Evolutionary conservation across 2,329 filamentous ascomycete genomes (phyloP).

Genomic region (Penicillium sp.): DNA sequence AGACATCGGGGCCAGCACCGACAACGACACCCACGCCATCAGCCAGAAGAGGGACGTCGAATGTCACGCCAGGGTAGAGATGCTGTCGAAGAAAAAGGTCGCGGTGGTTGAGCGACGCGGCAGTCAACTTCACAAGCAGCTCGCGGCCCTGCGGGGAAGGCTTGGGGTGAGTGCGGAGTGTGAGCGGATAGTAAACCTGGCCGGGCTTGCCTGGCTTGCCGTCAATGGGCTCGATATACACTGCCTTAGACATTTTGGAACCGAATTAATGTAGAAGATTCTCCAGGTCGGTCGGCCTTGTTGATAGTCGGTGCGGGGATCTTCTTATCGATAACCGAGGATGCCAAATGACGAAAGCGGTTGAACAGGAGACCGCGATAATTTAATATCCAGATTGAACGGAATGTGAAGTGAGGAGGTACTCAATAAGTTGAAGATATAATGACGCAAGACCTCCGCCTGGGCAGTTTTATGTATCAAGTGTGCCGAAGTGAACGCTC

Average conservation of each 20-base stretch:
- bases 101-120: slow-evolving; percentile 87
- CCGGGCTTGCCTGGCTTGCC: slow-evolving; percentile 70
- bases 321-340: slow-evolving; percentile 22
- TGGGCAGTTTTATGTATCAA: not conserved
- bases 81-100: slow-evolving; percentile 93
- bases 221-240: slow-evolving; percentile 54
- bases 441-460: not conserved
- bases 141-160: slow-evolving; percentile 65
- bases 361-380: not conserved
- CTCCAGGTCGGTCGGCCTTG: not conserved
- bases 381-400: not conserved
- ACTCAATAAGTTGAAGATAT: not conserved
- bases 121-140: slow-evolving; percentile 71
- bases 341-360: not conserved
- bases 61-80: slow-evolving; percentile 82
- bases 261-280: not conserved
- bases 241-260: slow-evolving; percentile 43
- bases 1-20: slow-evolving; percentile 55
- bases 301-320: slow-evolving; percentile 15
- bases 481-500: not conserved
- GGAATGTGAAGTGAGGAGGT: not conserved
- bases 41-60: slow-evolving; percentile 73
- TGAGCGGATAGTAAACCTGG: slow-evolving; percentile 65
- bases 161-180: slow-evolving; percentile 60
- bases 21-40: slow-evolving; percentile 79